phyloP scores from a whole-genome alignment of 164 flowering plant genomes.

The Annona squamosa region DNA sequence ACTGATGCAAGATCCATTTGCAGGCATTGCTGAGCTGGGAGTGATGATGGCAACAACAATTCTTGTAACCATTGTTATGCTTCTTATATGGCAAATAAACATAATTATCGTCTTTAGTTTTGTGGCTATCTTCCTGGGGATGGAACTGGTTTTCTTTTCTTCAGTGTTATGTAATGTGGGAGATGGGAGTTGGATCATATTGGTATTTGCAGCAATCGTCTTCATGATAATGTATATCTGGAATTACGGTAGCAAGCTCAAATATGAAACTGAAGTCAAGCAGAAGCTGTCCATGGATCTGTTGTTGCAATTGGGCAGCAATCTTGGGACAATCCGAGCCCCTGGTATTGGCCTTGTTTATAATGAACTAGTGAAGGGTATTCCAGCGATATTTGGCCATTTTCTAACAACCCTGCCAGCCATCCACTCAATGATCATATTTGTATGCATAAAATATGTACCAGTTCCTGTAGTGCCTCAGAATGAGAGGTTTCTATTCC shows the following conservation, averaged over 20 bases:
- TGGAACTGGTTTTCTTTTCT: conserved; percentile 78
- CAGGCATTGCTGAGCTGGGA: conserved; percentile 94
- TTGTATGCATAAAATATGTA: conserved; percentile 93
- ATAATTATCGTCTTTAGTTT: conserved; percentile 63
- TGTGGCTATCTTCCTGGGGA: conserved; percentile 63
- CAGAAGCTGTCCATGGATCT: conserved; percentile 84
- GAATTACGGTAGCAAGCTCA: conserved; percentile 98
- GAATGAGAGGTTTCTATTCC: conserved; percentile 87
- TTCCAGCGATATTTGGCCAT: conserved; percentile 97
- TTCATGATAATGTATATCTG: conserved; percentile 84
- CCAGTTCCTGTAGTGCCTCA: conserved; percentile 98
- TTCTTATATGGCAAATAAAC: conserved; percentile 97
- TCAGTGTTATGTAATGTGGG: conserved; percentile 76
- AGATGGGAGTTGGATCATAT: conserved; percentile 95
- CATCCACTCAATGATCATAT: conserved; percentile 91
- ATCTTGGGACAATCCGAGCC: conserved; percentile 89
- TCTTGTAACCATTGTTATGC: conserved; percentile 87
- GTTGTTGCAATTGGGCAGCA: conserved; percentile 72
- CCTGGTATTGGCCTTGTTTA: conserved; percentile 95
- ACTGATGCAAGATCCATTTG: conserved; percentile 14
- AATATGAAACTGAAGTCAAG: conserved; percentile 94
- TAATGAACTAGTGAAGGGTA: conserved; percentile 86
- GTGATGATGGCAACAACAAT: conserved; percentile 96
- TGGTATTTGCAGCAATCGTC: conserved; percentile 70
- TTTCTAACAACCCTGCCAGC: conserved; percentile 95